A percentile compares a stretch with the other conserved stretches of the same genome.
Evolutionary conservation across 371 early-diverging fungal genomes (phyloP).

Genomic region (Lichtheimia ornata): DNA sequence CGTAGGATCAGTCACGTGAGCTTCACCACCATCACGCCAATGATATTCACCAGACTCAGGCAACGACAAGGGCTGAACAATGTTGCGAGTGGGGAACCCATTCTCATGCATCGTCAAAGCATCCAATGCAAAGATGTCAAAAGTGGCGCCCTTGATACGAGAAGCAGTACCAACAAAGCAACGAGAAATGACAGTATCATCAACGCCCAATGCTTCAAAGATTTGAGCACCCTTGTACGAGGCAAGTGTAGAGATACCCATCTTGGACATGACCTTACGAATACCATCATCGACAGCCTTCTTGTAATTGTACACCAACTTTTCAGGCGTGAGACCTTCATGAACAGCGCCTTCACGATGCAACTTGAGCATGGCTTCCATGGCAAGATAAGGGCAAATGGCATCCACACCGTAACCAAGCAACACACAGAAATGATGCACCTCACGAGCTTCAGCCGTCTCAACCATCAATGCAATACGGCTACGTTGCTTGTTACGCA

Average conservation of each 20-base stretch:
- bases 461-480: constrained; percentile 89
- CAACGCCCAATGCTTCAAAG: constrained; percentile 95
- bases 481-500: constrained; percentile 85
- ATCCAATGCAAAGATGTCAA: constrained; percentile 88
- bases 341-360: constrained; percentile 79
- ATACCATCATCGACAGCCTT: constrained; percentile 92
- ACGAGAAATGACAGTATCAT: constrained; percentile 81
- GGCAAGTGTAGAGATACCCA: constrained; percentile 98
- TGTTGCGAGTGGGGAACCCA: constrained; percentile 80
- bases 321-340: constrained; percentile 47
- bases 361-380: constrained; percentile 87
- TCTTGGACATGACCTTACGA: constrained; percentile 98
- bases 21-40: constrained; percentile 92
- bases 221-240: constrained; percentile 98
- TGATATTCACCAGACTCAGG: constrained; percentile 96
- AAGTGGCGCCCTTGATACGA: constrained; percentile 90
- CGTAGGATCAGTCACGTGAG: constrained; percentile 90
- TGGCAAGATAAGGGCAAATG: constrained; percentile 90
- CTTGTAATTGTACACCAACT: constrained; percentile 79
- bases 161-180: constrained; percentile 96
- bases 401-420: constrained; percentile 98
- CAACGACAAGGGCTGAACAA: constrained; percentile 65
- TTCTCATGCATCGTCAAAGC: constrained; percentile 85
- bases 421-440: constrained; percentile 95
- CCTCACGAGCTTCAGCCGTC: constrained; percentile 95